Evolutionary conservation across 805 yeast genomes (phyloP).

Genomic region (Cyberlindnera sargentensis): DNA sequence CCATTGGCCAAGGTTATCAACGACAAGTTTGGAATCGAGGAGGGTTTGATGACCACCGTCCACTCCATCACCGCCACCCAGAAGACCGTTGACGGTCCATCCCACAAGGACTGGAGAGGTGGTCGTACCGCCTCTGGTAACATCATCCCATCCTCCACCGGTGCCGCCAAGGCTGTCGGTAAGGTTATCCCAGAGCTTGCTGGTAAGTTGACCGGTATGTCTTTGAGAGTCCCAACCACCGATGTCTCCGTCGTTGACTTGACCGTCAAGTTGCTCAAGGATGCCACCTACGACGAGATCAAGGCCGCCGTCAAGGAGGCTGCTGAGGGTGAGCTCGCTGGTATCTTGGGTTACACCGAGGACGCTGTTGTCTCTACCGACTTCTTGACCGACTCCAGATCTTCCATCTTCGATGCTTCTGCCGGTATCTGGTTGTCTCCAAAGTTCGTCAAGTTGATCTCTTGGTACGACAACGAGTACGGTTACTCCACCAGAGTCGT

Average conservation of each 20-base stretch:
- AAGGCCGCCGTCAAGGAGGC: slow-evolving; percentile 52
- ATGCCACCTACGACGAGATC: slow-evolving; percentile 58
- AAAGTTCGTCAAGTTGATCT: slow-evolving; percentile 60
- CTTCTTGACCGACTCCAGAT: slow-evolving; percentile 55
- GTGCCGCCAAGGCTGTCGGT: slow-evolving; percentile 76
- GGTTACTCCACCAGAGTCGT: slow-evolving; percentile 75
- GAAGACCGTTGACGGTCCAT: slow-evolving; percentile 71
- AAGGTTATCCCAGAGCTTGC: slow-evolving; percentile 64
- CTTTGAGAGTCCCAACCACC: slow-evolving; percentile 68
- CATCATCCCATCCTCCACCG: slow-evolving; percentile 70
- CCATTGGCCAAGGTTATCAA: slow-evolving; percentile 65
- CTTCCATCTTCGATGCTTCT: slow-evolving; percentile 60
- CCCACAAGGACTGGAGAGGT: slow-evolving; percentile 78
- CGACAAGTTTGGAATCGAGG: slow-evolving; percentile 61
- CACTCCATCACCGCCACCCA: slow-evolving; percentile 65
- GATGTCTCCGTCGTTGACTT: slow-evolving; percentile 69
- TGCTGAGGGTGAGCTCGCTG: slow-evolving; percentile 53
- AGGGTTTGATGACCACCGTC: slow-evolving; percentile 71
- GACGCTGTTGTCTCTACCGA: slow-evolving; percentile 67
- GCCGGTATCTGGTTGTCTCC: slow-evolving; percentile 69
- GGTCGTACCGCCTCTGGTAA: slow-evolving; percentile 73
- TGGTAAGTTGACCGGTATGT: slow-evolving; percentile 70
- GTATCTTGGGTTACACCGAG: slow-evolving; percentile 63
- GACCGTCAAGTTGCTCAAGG: slow-evolving; percentile 54
- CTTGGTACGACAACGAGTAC: slow-evolving; percentile 73